Evolutionary conservation across 441 rosid species (phyloP).

Genomic region (Metrosideros polymorpha): DNA sequence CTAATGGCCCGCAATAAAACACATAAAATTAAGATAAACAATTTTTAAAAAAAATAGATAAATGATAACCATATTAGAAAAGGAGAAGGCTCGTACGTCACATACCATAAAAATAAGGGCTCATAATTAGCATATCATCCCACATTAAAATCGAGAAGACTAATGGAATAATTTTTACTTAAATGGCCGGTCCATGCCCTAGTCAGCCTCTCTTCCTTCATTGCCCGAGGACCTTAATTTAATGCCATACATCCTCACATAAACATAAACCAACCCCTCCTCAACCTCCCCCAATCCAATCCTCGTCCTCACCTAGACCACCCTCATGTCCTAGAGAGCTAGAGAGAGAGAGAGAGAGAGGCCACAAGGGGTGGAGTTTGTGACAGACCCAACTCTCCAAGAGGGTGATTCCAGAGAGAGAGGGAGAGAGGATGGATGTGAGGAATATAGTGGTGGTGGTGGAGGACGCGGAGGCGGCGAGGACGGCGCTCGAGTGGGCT

Average conservation of each 20-base stretch:
- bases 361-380: background rate
- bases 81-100: background rate
- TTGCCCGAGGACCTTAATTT: background rate
- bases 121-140: background rate
- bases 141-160: background rate
- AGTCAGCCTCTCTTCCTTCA: background rate
- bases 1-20: accelerated
- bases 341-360: background rate
- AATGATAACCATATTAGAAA: background rate
- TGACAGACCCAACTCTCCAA: background rate
- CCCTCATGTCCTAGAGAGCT: background rate
- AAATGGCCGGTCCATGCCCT: background rate
- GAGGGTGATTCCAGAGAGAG: background rate
- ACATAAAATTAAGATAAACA: background rate
- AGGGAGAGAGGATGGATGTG: background rate
- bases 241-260: background rate
- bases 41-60: accelerated
- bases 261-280: background rate
- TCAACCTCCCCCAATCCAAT: background rate
- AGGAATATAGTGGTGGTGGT: background rate
- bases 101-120: background rate
- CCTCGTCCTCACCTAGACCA: background rate
- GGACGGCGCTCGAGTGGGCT: slow-evolving; percentile 4
- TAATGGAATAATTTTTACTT: background rate
- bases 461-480: background rate